Base-by-base conservation (phyloP, 768 basidiomycete genomes). In the Boletus sensibilis region DNA sequence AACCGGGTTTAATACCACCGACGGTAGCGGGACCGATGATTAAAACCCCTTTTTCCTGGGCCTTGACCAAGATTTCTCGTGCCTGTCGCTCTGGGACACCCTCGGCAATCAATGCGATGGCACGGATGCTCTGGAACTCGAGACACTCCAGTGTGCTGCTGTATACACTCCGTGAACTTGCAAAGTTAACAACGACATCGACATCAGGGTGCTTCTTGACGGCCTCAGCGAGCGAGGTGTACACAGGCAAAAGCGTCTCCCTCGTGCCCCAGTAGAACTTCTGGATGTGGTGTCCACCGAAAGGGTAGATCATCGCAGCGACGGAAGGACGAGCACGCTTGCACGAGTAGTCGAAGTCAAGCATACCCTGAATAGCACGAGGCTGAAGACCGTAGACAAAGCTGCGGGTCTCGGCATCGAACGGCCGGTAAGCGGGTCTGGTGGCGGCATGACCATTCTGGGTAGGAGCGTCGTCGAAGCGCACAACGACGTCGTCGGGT, bases 181-280 rank as follows among this genome's bases (percentile, higher is more conserved):
- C 93, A 73, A 99, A 99, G 89, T 98, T 99, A 71, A 98, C 96
- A 33, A 98, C 88, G 52, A 96, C 94, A 69, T 98, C 96, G 56
- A 91, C 95, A 65, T 99, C 96, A 29, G 90, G 83, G 78, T 98
- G 96, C 80, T 98, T 99, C 75, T 84, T 81, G 62, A 89, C 85
- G 14, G 96, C 96, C 69, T 98, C 96, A 52, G 84, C 84, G 63
- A 97, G 81, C 53, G 85, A 85, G 20, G 95, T 96, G 80, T 97
- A 99, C 41, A 99, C 96, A 49, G 97, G 97, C 38, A 99, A 86
- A 46, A 99, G 88, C 4, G 96, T 96, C 81, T 98, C 97, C 79
- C 92, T 94, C 39, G 97, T 98, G 53, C 97, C 97, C 97, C 97
- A 98, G 83, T 99, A 98, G 85, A 99, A 98, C 80, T 99, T 99